A percentile compares a stretch with the other conserved stretches of the same genome.
Evolutionary conservation across 2,329 filamentous ascomycete genomes (phyloP).

Genomic region (Madurella mycetomatis): DNA sequence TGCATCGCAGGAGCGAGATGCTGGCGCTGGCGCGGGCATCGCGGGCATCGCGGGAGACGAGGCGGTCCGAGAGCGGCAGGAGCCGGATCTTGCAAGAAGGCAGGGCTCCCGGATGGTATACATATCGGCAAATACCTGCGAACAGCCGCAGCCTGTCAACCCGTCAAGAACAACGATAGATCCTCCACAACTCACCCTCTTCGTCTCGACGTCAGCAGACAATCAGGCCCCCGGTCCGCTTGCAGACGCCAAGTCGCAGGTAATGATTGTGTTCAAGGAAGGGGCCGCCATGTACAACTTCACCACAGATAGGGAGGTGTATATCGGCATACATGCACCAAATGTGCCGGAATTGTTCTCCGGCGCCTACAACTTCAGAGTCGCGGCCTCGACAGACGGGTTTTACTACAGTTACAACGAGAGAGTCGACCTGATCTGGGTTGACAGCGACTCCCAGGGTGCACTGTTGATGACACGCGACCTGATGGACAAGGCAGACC

Average conservation of each 20-base stretch:
- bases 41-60: conserved; percentile 15
- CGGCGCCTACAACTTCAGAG: conserved; percentile 71
- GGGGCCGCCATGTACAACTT: conserved; percentile 66
- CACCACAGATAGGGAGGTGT: conserved; percentile 63
- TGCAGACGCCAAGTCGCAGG: conserved; percentile 41
- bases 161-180: conserved; percentile 39
- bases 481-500: conserved; percentile 54
- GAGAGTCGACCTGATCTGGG: conserved; percentile 59
- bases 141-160: conserved; percentile 60
- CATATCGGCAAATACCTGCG: conserved; percentile 81
- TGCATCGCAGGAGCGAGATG: conserved; percentile 19
- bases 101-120: conserved; percentile 55
- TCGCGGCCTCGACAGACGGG: conserved; percentile 76
- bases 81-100: conserved; percentile 14
- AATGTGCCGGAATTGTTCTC: conserved; percentile 56
- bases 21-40: conserved; percentile 13
- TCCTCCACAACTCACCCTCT: conserved; percentile 73
- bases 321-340: conserved; percentile 70
- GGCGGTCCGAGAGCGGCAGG: conserved; percentile 17
- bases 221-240: conserved; percentile 65
- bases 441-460: conserved; percentile 78
- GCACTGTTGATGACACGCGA: conserved; percentile 76
- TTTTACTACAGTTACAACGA: conserved; percentile 66
- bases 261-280: conserved; percentile 51
- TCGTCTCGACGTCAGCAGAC: conserved; percentile 61